phyloP scores from a whole-genome alignment of 352 stramenopile species.

The Phytophthora quininea region DNA sequence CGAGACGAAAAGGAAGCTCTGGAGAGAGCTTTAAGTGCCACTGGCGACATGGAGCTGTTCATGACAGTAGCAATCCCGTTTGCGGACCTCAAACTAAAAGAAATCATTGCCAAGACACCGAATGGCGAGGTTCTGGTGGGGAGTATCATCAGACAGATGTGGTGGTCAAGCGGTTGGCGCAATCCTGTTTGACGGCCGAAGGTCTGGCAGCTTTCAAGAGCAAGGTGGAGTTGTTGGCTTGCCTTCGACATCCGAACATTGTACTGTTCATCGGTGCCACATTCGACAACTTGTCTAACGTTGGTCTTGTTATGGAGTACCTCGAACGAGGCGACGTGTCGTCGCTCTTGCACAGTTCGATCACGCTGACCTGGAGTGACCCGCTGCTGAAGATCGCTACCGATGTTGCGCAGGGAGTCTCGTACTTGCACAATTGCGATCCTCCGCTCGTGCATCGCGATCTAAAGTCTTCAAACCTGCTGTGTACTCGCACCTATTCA shows the following conservation, averaged over 20 bases:
- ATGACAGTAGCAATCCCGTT: slow-evolving; percentile 81
- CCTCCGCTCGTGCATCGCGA: slow-evolving; percentile 82
- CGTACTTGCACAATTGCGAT: slow-evolving; percentile 85
- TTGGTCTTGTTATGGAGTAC: slow-evolving; percentile 82
- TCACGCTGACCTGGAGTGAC: slow-evolving; percentile 79
- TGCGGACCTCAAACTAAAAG: slow-evolving; percentile 70
- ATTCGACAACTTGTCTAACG: slow-evolving; percentile 81
- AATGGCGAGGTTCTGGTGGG: slow-evolving; percentile 70
- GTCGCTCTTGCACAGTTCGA: slow-evolving; percentile 61
- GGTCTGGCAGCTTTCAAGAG: slow-evolving; percentile 76
- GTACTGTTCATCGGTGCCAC: slow-evolving; percentile 88
- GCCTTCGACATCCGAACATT: slow-evolving; percentile 85
- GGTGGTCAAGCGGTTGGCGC: slow-evolving; percentile 76
- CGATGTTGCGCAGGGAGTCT: slow-evolving; percentile 79
- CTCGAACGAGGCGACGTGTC: slow-evolving; percentile 75
- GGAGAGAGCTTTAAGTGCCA: slow-evolving; percentile 52
- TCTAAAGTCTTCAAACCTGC: slow-evolving; percentile 82
- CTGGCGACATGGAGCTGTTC: slow-evolving; percentile 60
- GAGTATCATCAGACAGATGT: slow-evolving; percentile 81
- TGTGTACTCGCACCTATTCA: slow-evolving; percentile 75
- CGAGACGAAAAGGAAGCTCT: slow-evolving; percentile 65
- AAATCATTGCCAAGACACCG: slow-evolving; percentile 72
- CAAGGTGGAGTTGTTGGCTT: slow-evolving; percentile 79
- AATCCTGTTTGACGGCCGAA: slow-evolving; percentile 62
- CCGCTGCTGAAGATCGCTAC: slow-evolving; percentile 82